Base-by-base conservation (phyloP, 2,329 filamentous ascomycete species). In the Ilyonectria destructans region DNA sequence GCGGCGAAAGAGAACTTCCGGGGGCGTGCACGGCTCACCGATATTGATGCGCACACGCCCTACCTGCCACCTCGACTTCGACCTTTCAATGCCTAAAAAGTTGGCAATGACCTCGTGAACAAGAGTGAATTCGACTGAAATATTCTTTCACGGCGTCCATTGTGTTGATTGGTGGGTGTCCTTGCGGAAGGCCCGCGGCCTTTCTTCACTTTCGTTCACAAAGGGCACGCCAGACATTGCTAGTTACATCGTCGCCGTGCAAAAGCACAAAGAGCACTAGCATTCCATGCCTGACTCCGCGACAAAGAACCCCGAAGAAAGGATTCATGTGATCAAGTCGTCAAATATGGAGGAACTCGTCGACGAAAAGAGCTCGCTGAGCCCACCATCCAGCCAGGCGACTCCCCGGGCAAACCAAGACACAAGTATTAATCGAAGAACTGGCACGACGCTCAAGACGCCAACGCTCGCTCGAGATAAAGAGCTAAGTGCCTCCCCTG, bases 1-100 rank as follows among this genome's bases (percentile, higher is more conserved):
- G 61, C 75, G 75, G 75, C 67, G 43, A 71, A 77, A 75, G 67
- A 68, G 74, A 76, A 77, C 68, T 77, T 77, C 75, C 75, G 74
- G 31, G 33, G 40, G 61, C 62, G 72, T 35, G 74, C 37, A 54
- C 21, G 35, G 43, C 15, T 52, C 58, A 35, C 29, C 15, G 51
- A 35, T 19, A 33, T 54, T 56, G 48, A 67, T 73, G 67, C 33
- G 15, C 17, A 40, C 67, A 76, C 74, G 9, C 74, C 74, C 64
- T 52, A 23, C 56, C 52, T 48, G 29, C 43, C 21, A 40, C 6
- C 19, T 29, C 21, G n/a, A 54, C n/a, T 8, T 35, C 21, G 7
- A 54, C 31, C 31, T 21, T 52, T 52, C 51, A 35, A 21, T 54
- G 29, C 19, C 29, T 12, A 13, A 19, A 51, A 52, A 13, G 17